Evolutionary conservation across 139 green algal species (phyloP), one percentile per base, ranked within the genome.

Genomic region (Picochlorum sp.): DNA sequence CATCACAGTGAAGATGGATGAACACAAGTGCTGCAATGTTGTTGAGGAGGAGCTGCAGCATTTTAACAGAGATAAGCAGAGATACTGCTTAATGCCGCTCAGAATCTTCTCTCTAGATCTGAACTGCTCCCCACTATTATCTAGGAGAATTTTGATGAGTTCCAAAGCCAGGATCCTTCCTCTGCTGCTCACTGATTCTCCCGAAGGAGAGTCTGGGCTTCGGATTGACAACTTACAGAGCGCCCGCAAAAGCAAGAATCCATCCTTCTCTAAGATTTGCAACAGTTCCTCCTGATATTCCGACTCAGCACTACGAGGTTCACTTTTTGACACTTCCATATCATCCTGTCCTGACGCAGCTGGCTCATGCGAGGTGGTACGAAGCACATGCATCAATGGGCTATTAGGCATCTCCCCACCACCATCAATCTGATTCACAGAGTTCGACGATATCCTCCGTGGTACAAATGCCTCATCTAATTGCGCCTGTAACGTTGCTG

Each of bases 191-290:
- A 85, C 85, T 16, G 79, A 66, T 61, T 96, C 88, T 18, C 76
- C 74, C 18, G 74, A 72, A 3, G 74, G 58, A 2, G 64, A 59
- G 49, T 91, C 82, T 7, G 77, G 75, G 16, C 79, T 89, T 18
- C 87, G 77, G 28, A 93, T 95, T 58, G 84, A 92, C 47, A 99
- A 85, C 79, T 96, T 97, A 80, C 94, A 99, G 60, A 99, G 84
- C 28, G 94, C 88, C 2, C 94, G 74, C 70, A 99, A 97, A 44
- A 98, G 90, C 28, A 98, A 76, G 79, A 94, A 97, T 4, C 91
- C 94, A 64, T 98, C 94, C 66, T 89, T 87, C 68, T 86, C 72
- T 69, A 95, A 75, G 37, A 15, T 28, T 54, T 37, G 38, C 10
- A 38, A 24, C 47, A 26, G 5, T 54, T 54, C 47, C 4, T 54